These are phyloP conservation scores for Phytophthora lateralis DNA, from an alignment of 352 stramenopile genomes.

Conservation along the genomic window DNA sequence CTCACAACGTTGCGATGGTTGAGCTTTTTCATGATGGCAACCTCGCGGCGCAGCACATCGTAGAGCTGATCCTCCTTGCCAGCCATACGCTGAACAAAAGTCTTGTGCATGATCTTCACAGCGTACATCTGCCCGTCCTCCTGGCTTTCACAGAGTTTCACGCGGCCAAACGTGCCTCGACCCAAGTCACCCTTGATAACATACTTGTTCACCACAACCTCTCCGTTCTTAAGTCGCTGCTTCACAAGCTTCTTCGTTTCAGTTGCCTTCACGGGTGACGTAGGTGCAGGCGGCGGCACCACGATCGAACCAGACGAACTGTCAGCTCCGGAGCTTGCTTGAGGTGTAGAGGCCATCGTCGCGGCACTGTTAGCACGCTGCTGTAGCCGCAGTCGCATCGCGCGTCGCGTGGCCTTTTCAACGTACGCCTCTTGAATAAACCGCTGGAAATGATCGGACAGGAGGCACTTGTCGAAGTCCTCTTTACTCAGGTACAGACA, in stretches of 20 bases:
- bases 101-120: constrained; percentile 92
- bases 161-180: constrained; percentile 89
- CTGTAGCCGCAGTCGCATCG: constrained; percentile 80
- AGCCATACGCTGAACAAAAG: constrained; percentile 89
- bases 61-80: constrained; percentile 87
- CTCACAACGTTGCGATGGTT: constrained; percentile 94
- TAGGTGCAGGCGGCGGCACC: constrained; percentile 48
- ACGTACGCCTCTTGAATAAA: constrained; percentile 89
- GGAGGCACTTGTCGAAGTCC: constrained; percentile 87
- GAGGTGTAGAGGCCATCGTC: constrained; percentile 16
- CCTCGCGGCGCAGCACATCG: constrained; percentile 87
- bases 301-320: constrained; percentile 37
- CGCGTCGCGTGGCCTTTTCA: constrained; percentile 81
- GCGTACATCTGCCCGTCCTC: constrained; percentile 84
- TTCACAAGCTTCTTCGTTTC: constrained; percentile 86
- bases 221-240: constrained; percentile 80
- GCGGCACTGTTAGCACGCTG: constrained; percentile 49
- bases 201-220: constrained; percentile 95
- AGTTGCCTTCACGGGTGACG: constrained; percentile 63
- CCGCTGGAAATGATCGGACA: constrained; percentile 84
- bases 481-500: constrained; percentile 88
- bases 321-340: constrained; percentile 22
- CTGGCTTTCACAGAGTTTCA: constrained; percentile 84
- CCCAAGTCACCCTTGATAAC: constrained; percentile 92
- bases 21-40: constrained; percentile 97